Base-by-base conservation (phyloP, 129 eudicot species). In the Artemisia annua region DNA sequence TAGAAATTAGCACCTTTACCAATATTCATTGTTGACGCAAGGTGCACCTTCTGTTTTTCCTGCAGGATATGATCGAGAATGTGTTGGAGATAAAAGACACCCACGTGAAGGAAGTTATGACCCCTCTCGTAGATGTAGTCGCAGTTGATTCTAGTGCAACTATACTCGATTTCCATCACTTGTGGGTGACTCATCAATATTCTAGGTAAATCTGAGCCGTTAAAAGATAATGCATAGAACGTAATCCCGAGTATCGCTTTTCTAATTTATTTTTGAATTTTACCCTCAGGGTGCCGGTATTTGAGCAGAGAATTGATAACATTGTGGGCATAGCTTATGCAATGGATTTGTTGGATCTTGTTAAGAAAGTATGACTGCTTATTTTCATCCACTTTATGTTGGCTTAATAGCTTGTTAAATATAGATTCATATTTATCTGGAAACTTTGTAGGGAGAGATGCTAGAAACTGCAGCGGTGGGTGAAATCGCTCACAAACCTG, bases 41-140 rank as follows among this genome's bases (percentile, higher is more conserved):
- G 44, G 44, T 3, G 5, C 56, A 12, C 17, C 17, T 51, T 14
- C 6, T n/a, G 16, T 51, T 52, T 32, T 52, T 19, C 1, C 13
- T 71, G 24, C 82, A 87, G 93, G 89, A 87, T 79, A 87, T 87
- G 93, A 87, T 87, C 60, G 93, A 87, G 46, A 87, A 87, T 77
- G 93, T 87, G 70, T 70, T 87, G 82, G 89, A 85, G 79, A 84
- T 87, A 80, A 87, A 87, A 85, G 93, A 87, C 67, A 87, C 93
- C 35, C 89, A 87, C 78, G 93, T 87, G 66, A 84, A 85, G 64
- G 93, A 87, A 74, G 93, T 87, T 71, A 87, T 87, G 93, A 87
- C 93, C 11, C 93, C 93, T 49, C 93, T 87, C 67, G 78, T 87
- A 50, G 93, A 85, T 83, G 93, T 87, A 74, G 89, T 87, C 57